Percentiles rank a stretch among this genome's conserved stretches.
These are phyloP conservation scores for Salix udensis DNA, from an alignment of 345 rosid species.

Conservation along the genomic window DNA sequence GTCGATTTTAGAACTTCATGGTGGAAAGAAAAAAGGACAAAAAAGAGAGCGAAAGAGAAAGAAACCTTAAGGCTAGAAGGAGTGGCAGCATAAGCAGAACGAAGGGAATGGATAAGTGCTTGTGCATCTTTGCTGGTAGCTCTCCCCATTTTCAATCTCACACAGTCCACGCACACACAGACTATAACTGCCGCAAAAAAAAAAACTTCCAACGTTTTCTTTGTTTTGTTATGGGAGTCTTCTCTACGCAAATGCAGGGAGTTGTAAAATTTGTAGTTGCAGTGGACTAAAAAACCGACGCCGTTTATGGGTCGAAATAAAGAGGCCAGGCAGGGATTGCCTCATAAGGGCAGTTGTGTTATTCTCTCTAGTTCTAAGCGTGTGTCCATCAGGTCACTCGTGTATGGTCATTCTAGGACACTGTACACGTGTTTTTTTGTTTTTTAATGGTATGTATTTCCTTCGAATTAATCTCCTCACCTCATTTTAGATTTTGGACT, in stretches of 20 bases:
- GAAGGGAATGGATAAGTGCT: conserved; percentile 67
- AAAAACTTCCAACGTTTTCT: neutral
- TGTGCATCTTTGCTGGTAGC: conserved; percentile 63
- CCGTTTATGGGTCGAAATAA: neutral
- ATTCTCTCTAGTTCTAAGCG: neutral
- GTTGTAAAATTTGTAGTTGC: no score
- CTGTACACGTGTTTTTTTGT: no score
- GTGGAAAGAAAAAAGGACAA: neutral
- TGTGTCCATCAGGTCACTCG: neutral
- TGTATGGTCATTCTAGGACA: neutral
- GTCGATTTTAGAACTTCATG: neutral
- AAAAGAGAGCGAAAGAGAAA: conserved; percentile 4
- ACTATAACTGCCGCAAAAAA: neutral
- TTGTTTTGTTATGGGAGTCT: neutral
- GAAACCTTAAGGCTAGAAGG: conserved; percentile 65
- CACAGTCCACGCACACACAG: neutral
- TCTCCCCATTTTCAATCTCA: conserved; percentile 46
- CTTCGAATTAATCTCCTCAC: no score
- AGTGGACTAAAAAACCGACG: neutral
- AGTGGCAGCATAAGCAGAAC: conserved; percentile 71
- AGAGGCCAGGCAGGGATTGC: neutral
- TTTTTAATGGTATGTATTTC: no score
- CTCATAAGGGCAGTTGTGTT: neutral
- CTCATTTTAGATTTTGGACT: no score
- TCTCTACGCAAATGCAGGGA: no score